A percentile compares a stretch with the other conserved stretches of the same genome.
phyloP scores from a whole-genome alignment of 345 rosid genomes.

The Pugionium cornutum region DNA sequence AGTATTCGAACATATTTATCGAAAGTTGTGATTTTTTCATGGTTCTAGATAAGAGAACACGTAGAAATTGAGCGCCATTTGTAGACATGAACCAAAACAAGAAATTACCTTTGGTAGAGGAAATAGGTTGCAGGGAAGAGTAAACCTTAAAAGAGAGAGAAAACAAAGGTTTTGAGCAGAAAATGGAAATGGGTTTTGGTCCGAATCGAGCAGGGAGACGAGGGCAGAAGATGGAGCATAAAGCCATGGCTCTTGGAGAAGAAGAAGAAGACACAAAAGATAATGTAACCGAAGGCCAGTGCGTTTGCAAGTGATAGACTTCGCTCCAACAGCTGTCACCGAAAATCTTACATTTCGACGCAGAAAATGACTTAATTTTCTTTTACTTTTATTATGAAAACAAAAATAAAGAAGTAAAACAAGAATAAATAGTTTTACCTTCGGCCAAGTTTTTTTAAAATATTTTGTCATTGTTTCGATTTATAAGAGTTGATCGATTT shows the following conservation, averaged over 20 bases:
- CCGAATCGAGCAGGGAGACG: constrained; percentile 48
- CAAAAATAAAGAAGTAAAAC: not conserved
- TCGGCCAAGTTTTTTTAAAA: too few relatives aligned
- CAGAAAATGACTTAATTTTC: not conserved
- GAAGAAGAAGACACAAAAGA: constrained; percentile 36
- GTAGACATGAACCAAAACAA: constrained; percentile 14
- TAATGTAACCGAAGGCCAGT: constrained; percentile 17
- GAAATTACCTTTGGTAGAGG: constrained; percentile 46
- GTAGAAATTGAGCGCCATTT: constrained; percentile 17
- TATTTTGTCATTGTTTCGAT: too few relatives aligned
- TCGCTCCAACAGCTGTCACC: constrained; percentile 9
- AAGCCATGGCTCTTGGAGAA: constrained; percentile 51
- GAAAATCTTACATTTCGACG: constrained; percentile 36
- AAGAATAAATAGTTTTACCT: not conserved
- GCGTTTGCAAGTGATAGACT: constrained; percentile 12
- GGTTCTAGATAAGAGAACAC: not conserved
- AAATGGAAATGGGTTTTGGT: constrained; percentile 46
- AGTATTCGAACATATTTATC: constrained; percentile 16
- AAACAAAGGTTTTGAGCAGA: constrained; percentile 36
- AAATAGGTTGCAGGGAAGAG: constrained; percentile 53
- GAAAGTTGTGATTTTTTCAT: not conserved
- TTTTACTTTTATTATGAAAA: not conserved
- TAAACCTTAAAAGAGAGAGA: constrained; percentile 43
- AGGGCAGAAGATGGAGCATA: constrained; percentile 64
- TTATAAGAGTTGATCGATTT: too few relatives aligned